These are phyloP conservation scores for Globisporangium solare DNA, from an alignment of 352 stramenopile species.

Conservation along the genomic window DNA sequence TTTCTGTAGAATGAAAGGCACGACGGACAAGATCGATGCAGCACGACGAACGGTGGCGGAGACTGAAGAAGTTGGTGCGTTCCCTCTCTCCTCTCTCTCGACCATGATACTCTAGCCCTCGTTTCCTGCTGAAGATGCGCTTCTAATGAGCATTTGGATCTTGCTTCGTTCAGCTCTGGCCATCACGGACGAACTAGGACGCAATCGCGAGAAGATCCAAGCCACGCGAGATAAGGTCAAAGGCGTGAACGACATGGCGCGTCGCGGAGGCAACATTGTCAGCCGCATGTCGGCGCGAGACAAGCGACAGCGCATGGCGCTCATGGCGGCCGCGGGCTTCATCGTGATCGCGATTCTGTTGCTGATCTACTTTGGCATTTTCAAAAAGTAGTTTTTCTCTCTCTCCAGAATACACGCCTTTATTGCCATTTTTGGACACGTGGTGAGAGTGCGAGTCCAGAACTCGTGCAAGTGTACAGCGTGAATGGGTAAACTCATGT, in stretches of 20 bases:
- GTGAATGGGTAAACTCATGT: background rate
- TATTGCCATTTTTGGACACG: background rate
- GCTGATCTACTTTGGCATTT: constrained; percentile 88
- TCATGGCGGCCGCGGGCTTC: constrained; percentile 69
- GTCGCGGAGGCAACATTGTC: constrained; percentile 76
- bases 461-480: background rate
- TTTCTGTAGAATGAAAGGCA: constrained; percentile 73
- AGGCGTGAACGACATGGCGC: constrained; percentile 80
- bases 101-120: background rate
- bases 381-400: constrained; percentile 70
- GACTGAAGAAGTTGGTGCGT: constrained; percentile 83
- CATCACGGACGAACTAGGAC: constrained; percentile 77
- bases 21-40: constrained; percentile 72
- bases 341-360: constrained; percentile 81
- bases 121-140: background rate
- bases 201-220: constrained; percentile 86
- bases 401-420: constrained; percentile 3
- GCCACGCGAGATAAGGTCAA: constrained; percentile 82
- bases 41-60: constrained; percentile 78
- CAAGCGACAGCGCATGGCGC: constrained; percentile 70
- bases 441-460: background rate
- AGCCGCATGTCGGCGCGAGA: constrained; percentile 81
- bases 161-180: constrained; percentile 38
- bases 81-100: too few species aligned
- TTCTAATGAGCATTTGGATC: background rate